These are phyloP conservation scores for Cladosporium velox DNA, from an alignment of 2,329 filamentous ascomycete species.

Conservation along the genomic window DNA sequence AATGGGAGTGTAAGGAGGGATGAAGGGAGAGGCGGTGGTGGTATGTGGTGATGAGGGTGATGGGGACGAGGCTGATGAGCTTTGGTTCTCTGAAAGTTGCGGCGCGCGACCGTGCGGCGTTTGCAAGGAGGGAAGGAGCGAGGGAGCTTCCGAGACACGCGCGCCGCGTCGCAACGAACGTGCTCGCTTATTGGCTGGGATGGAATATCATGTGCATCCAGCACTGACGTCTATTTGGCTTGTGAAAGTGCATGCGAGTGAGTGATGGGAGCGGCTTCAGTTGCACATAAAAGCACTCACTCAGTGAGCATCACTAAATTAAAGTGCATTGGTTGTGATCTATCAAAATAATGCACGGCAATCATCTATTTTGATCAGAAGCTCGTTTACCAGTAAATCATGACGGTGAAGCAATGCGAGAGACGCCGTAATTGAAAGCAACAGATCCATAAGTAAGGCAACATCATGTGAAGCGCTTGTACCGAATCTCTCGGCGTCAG, in stretches of 20 bases:
- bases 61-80: slow-evolving; percentile 11
- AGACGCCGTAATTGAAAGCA: background rate
- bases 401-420: background rate
- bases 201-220: slow-evolving; percentile 2
- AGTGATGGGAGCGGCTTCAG: background rate
- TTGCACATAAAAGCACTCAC: background rate
- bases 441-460: background rate
- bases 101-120: background rate
- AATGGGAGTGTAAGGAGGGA: background rate
- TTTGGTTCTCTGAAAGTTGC: slow-evolving; percentile 6
- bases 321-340: too few species aligned
- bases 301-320: background rate
- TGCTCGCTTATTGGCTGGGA: background rate
- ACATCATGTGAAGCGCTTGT: background rate
- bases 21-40: slow-evolving; percentile 14
- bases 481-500: background rate
- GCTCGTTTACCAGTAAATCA: background rate
- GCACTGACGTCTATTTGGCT: background rate
- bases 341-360: background rate
- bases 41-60: slow-evolving; percentile 9
- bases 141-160: slow-evolving; percentile 5
- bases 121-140: slow-evolving; percentile 1
- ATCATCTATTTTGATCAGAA: background rate
- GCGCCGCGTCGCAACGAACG: background rate
- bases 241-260: background rate